Evolutionary conservation across 2,329 filamentous ascomycete genomes (phyloP), one percentile per base, ranked within the genome.

Genomic region (Diaporthe nobilis): DNA sequence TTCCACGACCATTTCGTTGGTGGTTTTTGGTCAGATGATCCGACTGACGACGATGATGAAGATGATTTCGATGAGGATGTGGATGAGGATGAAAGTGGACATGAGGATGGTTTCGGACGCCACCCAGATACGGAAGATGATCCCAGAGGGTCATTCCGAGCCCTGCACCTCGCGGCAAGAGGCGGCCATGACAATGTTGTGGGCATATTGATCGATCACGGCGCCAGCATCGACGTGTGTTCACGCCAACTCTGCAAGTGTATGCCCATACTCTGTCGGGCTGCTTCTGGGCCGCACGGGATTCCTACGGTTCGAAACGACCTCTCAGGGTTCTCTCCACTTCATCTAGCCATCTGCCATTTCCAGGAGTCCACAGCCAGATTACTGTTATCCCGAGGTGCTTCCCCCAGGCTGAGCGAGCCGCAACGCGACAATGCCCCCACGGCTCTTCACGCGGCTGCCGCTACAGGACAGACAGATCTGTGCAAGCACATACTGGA

Each of bases 301-400:
- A 39, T 53, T 75, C 55, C 79, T 79, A 3, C 47, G 75, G 42
- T 28, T 37, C 1, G 70, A 68, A 13, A 9, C 31, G 8, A 39
- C 39, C 25, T 42, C 34, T 3, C 67, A 58, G 25, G 25, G 17
- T 81, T 78, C 79, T 77, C 80, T 7, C 76, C 81, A 9, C 78
- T 82, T 15, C 81, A 82, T 74, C 53, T 78, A 57, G 80, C 81
- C 60, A 79, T 82, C 65, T 82, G 80, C 68, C 78, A 81, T 61
- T 74, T 65, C 10, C 78, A 75, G 37, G 31, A 71, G 8, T 75
- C 77, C 0, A 80, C 80, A 20, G 81, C 80, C 42, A 77, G 77
- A 57, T 73, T 81, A 1, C 78, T 82, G 31, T 72, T 82, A 65
- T 76, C 77, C 20, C 78, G 78, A 17, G 78, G 78, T 2, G 80